Evolutionary conservation across 2,329 filamentous ascomycete genomes (phyloP), one percentile per base, ranked within the genome.

Genomic region (Gaeumannomyces tritici): DNA sequence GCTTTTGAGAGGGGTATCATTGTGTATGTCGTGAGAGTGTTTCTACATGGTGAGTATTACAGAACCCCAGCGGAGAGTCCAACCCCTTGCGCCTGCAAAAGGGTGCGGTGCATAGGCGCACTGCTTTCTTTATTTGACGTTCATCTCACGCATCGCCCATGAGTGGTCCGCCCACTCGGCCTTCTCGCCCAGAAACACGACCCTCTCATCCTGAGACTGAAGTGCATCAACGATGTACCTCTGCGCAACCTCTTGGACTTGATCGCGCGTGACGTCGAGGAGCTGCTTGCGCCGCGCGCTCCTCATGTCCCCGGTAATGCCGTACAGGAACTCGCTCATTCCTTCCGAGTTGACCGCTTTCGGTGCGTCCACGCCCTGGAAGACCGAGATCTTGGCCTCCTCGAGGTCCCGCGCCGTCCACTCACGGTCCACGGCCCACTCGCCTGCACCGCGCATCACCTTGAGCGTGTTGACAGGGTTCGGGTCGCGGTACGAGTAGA

Each of bases 401-500:
- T 98, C 93, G 2, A 99, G 80, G 71, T 99, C 93, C 51, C 88
- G 86, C 28, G 89, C 86, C 1, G 86, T 87, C 92, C 92, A 98
- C 63, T 86, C 74, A 69, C 89, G 89, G 67, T 96, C 88, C 13
- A 86, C 81, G 0, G 93, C 95, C 86, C 92, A 97, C 28, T 82
- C 79, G 1, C 93, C 95, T 1, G 91, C 90, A 63, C 89, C 88
- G 35, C 83, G 80, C 86, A 97, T 96, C 64, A 97, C 90, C 62
- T 83, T 85, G 67, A 98, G 78, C 0, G 91, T 93, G 74, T 96
- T 97, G 65, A 88, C 81, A 0, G 95, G 93, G 72, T 98, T 97
- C 3, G 95, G 95, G 72, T 99, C 95, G 61, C 95, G 90, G 80
- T 99, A 99, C 57, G 90, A 93, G 77, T 96, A 97, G 77, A 97